Conservation (phyloP, 805 yeast species). For the Lipomyces mesembrius region DNA sequence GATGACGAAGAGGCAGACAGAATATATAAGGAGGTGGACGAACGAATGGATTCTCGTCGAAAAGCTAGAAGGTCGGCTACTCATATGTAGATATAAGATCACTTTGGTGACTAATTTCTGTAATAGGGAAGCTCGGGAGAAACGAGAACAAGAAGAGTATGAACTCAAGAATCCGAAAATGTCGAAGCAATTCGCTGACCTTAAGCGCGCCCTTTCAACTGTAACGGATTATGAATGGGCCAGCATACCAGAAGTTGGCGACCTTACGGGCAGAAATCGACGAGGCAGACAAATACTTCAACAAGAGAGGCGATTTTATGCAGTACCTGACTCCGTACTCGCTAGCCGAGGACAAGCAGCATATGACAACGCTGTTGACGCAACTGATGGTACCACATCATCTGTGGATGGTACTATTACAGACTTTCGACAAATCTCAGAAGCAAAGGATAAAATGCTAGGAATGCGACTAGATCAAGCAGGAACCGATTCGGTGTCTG, state of each 20-base stretch:
- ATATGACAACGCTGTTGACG: constrained; percentile 46
- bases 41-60: constrained; percentile 47
- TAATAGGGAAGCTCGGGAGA: constrained; percentile 41
- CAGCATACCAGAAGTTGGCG: constrained; percentile 83
- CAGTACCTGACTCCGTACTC: constrained; percentile 76
- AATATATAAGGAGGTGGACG: constrained; percentile 70
- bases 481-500: constrained; percentile 31
- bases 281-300: constrained; percentile 62
- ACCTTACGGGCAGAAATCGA: constrained; percentile 79
- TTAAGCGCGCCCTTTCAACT: constrained; percentile 62
- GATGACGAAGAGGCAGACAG: constrained; percentile 81
- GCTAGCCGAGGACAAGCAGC: constrained; percentile 46
- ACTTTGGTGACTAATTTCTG: constrained; percentile 4
- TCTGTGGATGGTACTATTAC: constrained; percentile 44
- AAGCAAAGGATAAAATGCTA: constrained; percentile 66
- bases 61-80: constrained; percentile 36
- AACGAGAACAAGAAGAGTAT: constrained; percentile 38
- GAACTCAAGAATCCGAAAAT: constrained; percentile 45
- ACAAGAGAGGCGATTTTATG: constrained; percentile 69
- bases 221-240: constrained; percentile 79
- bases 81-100: neutral
- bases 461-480: constrained; percentile 57
- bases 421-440: constrained; percentile 59
- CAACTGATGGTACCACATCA: constrained; percentile 38
- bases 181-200: constrained; percentile 65